Percentiles rank a stretch among this genome's conserved stretches.
phyloP scores from a whole-genome alignment of 768 basidiomycete species.

The Kwoniella dejecticola region DNA sequence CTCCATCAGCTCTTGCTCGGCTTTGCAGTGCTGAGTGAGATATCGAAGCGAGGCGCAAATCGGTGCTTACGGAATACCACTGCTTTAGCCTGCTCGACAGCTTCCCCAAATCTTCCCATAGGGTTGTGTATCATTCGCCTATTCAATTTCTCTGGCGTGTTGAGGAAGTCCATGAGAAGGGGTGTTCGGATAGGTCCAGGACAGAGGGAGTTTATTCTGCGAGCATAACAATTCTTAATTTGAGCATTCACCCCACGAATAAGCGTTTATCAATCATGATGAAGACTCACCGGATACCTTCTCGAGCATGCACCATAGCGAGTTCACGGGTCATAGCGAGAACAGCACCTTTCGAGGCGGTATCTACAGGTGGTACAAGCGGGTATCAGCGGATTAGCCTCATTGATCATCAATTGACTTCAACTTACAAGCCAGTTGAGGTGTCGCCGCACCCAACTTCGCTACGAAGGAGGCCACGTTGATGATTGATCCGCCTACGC shows the following conservation, averaged over 20 bases:
- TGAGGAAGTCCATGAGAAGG: slow-evolving; percentile 95
- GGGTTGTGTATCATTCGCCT: slow-evolving; percentile 81
- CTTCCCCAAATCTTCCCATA: slow-evolving; percentile 97
- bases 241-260: not conserved
- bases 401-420: not conserved
- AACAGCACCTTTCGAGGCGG: slow-evolving; percentile 97
- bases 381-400: not conserved
- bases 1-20: too few species aligned
- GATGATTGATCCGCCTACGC: slow-evolving; percentile 76
- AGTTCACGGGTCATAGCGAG: slow-evolving; percentile 97
- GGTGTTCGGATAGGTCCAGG: slow-evolving; percentile 95
- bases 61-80: slow-evolving; percentile 78
- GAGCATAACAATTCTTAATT: too few species aligned
- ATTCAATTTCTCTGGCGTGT: slow-evolving; percentile 92
- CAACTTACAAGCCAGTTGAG: slow-evolving; percentile 92
- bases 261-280: not conserved
- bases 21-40: too few species aligned
- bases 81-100: slow-evolving; percentile 87
- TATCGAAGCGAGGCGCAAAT: too few species aligned
- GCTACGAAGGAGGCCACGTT: slow-evolving; percentile 98
- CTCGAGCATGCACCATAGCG: slow-evolving; percentile 95
- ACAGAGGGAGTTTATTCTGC: slow-evolving; percentile 87
- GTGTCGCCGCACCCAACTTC: slow-evolving; percentile 91
- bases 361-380: slow-evolving; percentile 63
- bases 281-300: slow-evolving; percentile 70